Base-by-base conservation (phyloP, 352 stramenopile species). In the Phytophthora tubulina region DNA sequence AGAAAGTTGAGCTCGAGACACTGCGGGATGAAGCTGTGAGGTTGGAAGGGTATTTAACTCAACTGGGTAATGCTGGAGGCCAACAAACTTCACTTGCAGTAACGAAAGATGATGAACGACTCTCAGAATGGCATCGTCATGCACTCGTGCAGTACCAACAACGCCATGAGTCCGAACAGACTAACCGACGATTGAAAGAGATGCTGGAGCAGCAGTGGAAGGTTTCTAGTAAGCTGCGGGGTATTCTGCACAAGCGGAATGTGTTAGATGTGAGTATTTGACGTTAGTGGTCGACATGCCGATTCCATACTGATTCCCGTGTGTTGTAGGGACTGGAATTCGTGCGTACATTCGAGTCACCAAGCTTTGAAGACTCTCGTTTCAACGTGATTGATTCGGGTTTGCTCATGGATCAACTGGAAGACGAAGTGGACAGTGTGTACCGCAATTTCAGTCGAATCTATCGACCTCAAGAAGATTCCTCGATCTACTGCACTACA, bases 361-460 rank as follows among this genome's bases (percentile, higher is more conserved):
- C 66, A 3, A 41, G 7, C 6, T 49, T 41, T 11, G 27, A 55
- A 38, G 50, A 63, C 41, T 21, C 17, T 1, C 15, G 30, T 8
- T 63, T 63, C 9, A 44, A n/a, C 13, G 7, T 53, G n/a, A 13
- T 48, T 30, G 13, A 52, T 3, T 27, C 39, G 1, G 13, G 9
- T 4, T 2, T 53, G 15, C 35, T 74, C 10, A 67, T 75, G 59
- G 27, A 63, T n/a, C 51, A 62, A 54, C 59, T 78, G 6, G 65
- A 77, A 21, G 39, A 65, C 4, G 39, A 61, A 55, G 68, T 78
- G 36, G 41, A 54, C 0, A 14, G 33, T 3, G 6, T 55, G 0
- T 78, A 78, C 15, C 65, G 58, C 7, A 51, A 65, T 36, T 63
- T 72, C 2, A 14, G 59, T 3, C 15, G 33, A 33, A 17, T 70